A percentile compares a stretch with the other conserved stretches of the same genome.
Evolutionary conservation across 2,329 filamentous ascomycete genomes (phyloP).

Genomic region (Parascedosporium putredinis): DNA sequence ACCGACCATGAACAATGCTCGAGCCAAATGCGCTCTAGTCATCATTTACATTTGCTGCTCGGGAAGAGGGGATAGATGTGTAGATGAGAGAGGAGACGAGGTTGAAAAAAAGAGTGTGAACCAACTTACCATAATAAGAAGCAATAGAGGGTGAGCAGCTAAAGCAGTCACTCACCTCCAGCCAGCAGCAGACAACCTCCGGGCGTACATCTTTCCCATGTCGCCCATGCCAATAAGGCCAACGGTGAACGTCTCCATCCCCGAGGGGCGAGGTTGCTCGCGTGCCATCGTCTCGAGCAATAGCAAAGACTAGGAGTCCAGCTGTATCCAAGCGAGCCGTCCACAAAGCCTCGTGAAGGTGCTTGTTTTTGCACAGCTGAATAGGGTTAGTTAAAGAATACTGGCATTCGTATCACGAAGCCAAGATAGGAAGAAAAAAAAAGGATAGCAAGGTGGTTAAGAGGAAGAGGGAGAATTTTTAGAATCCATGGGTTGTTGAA

Average conservation of each 20-base stretch:
- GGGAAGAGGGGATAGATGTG: slow-evolving; percentile 8
- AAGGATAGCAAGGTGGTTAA: neutral
- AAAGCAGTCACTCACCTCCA: slow-evolving; percentile 65
- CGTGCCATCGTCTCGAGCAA: neutral
- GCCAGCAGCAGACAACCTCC: slow-evolving; percentile 75
- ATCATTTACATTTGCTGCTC: slow-evolving; percentile 52
- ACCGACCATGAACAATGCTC: slow-evolving; percentile 67
- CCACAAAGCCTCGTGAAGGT: too few species aligned
- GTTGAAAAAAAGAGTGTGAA: slow-evolving; percentile 8
- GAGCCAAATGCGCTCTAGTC: slow-evolving; percentile 99
- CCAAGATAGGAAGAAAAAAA: too few species aligned
- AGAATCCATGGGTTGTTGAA: neutral
- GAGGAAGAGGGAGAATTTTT: neutral
- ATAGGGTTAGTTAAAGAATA: too few species aligned
- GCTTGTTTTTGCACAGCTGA: too few species aligned
- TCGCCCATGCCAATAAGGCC: slow-evolving; percentile 98
- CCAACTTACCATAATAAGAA: slow-evolving; percentile 27
- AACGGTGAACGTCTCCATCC: slow-evolving; percentile 62
- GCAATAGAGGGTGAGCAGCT: slow-evolving; percentile 9
- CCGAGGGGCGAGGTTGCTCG: slow-evolving; percentile 3
- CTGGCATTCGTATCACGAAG: too few species aligned
- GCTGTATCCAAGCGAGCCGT: too few species aligned
- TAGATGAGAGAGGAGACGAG: slow-evolving; percentile 1
- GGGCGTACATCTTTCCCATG: slow-evolving; percentile 98
- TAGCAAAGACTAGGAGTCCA: too few species aligned